Evolutionary conservation across 768 basidiomycete genomes (phyloP), one percentile per base, ranked within the genome.

Genomic region (Termitomyces sp.): DNA sequence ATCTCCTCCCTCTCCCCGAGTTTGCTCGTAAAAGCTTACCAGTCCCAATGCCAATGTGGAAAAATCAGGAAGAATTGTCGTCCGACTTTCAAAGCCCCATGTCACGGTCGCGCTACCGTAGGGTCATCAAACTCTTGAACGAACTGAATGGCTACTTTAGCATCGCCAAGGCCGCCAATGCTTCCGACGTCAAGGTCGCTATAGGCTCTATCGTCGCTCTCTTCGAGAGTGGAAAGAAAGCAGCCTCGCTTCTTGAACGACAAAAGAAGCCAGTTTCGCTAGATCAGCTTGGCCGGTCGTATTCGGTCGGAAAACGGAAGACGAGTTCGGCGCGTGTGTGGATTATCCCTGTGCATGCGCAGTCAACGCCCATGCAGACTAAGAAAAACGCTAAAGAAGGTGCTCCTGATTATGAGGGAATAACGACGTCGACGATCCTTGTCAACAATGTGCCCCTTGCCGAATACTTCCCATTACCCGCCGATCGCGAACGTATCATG

Each of bases 311-410:
- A 41, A 83, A 85, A 72, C 82, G 95, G 64, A 98, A 98, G 75
- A 93, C 93, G 60, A 92, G 91, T 65, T 77, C 88, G 1, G 94
- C 95, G 38, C 83, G 93, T 41, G 94, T 95, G 9, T 98, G 95
- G 95, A 89, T 96, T 77, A 89, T 97, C 61, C 83, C 87, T 36
- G 82, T 82, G 28, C 74, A 79, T 57, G 54, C 61, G 20, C 56
- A 63, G 16, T 46, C 66, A 43, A 43, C 35, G 16, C 35, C 58
- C 30, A 49, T 56, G 40, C 32, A 59, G n/a, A 43, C 36, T 57
- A 66, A 40, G 20, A 14, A 50, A 52, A 23, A 5, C 6, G 50
- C 44, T 38, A 14, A 13, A 3, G 36, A 14, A 38, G 36, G 36
- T 14, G 36, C 13, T 7, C 52, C 59, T 20, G 40, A 56, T 52